Conservation (phyloP, 1,284 basidiomycete species). For the Afroboletus lepidellus region DNA sequence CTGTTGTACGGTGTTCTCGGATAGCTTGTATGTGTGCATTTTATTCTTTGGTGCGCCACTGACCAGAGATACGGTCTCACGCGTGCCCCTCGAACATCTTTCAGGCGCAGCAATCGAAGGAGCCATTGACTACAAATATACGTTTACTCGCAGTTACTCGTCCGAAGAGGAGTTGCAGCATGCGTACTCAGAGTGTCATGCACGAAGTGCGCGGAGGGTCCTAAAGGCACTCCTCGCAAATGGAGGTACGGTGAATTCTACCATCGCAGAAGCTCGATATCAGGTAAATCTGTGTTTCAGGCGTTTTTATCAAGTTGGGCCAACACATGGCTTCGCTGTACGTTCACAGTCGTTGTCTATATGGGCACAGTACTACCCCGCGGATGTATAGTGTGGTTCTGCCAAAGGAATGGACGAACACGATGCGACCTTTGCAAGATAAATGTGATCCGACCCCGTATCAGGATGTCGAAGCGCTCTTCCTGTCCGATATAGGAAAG, state of each 20-base stretch:
- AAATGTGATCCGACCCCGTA: constrained; percentile 80
- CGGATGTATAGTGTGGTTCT: constrained; percentile 51
- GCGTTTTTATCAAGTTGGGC: constrained; percentile 91
- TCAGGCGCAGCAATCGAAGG: constrained; percentile 61
- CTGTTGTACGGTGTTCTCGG: constrained; percentile 71
- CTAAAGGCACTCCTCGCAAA: constrained; percentile 81
- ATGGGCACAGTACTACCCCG: background rate
- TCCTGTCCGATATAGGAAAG: constrained; percentile 70
- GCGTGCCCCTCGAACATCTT: background rate
- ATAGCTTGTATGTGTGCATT: constrained; percentile 50
- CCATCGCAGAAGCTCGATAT: background rate
- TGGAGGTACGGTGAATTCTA: constrained; percentile 56
- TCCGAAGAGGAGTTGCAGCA: constrained; percentile 54
- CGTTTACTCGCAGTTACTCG: constrained; percentile 60
- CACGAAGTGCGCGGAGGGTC: constrained; percentile 74
- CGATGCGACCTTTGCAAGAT: constrained; percentile 76
- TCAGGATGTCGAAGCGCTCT: constrained; percentile 66
- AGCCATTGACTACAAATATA: constrained; percentile 84
- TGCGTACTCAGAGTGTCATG: constrained; percentile 78
- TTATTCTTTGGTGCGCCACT: constrained; percentile 2
- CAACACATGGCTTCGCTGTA: constrained; percentile 82
- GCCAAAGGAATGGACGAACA: constrained; percentile 77
- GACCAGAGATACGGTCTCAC: constrained; percentile 1
- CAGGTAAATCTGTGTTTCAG: constrained; percentile 31
- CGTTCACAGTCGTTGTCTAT: constrained; percentile 25